Conservation (phyloP, 1,284 basidiomycete species). For the Blastosporella zonata region DNA sequence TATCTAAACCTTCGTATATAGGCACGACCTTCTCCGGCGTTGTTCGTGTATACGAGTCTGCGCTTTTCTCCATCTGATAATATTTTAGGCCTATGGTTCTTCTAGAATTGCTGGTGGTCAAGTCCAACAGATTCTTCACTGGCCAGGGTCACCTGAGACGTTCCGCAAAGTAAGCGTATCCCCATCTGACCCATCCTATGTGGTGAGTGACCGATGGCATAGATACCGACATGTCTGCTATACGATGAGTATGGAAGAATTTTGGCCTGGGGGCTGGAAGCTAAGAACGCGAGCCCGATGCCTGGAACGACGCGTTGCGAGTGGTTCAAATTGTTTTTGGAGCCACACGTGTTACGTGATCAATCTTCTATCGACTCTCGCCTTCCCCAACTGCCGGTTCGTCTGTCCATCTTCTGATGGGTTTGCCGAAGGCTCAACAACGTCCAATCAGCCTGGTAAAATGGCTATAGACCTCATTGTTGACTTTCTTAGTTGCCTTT, state of each 20-base stretch:
- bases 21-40: constrained; percentile 83
- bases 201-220: constrained; percentile 4
- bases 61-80: constrained; percentile 12
- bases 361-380: constrained; percentile 65
- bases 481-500: constrained; percentile 76
- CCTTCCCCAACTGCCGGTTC: constrained; percentile 72
- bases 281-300: constrained; percentile 70
- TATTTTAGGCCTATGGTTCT: constrained; percentile 67
- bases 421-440: constrained; percentile 12
- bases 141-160: constrained; percentile 77
- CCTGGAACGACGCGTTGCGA: constrained; percentile 68
- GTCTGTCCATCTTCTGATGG: constrained; percentile 22
- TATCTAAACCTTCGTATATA: constrained; percentile 26
- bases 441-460: constrained; percentile 60
- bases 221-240: constrained; percentile 73
- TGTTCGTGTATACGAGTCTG: constrained; percentile 40
- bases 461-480: constrained; percentile 70
- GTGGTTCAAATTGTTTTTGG: constrained; percentile 81
- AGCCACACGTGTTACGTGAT: constrained; percentile 72
- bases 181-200: neutral
- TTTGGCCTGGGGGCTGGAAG: constrained; percentile 76
- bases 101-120: constrained; percentile 74
- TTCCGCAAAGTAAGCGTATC: constrained; percentile 58
- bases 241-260: constrained; percentile 70
- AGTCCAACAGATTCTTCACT: constrained; percentile 75